Evolutionary conservation across 2,329 filamentous ascomycete genomes (phyloP), one percentile per base, ranked within the genome.

Genomic region (Fusarium brevicatenulatum): DNA sequence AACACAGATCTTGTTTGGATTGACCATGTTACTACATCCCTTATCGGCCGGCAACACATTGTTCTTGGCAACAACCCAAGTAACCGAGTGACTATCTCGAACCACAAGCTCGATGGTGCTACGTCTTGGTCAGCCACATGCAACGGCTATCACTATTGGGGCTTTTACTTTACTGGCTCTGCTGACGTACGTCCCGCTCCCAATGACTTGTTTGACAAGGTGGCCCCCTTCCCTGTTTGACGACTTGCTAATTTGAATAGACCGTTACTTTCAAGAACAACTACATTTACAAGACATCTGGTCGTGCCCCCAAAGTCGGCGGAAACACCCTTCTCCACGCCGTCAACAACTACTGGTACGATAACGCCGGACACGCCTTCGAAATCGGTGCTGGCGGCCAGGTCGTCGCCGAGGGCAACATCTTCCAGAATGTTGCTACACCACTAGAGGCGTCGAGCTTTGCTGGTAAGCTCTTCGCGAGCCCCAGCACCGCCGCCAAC

Each of bases 111-210:
- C 21, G 43, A 65, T 6, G 62, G 62, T 18, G 47, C 49, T 9
- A 54, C 62, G 2, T 43, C 62, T 9, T 65, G 40, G 39, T 65
- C 62, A 11, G 85, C 89, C 3, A 86, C 84, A 25, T 90, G 89
- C 77, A 83, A 90, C 72, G 84, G 83, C 42, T 84, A 88, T 78
- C 87, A 89, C 80, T 90, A 91, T 83, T 91, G 89, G 87, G 84
- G 80, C 30, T 78, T 90, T 65, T 88, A 88, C 80, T 83, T 90
- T 57, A 84, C 83, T 32, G 89, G 89, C 72, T 88, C 90, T 76
- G 76, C 42, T 13, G 59, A 75, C 61, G 50, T 54, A 54, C 19
- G 43, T 7, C 6, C n/a, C 2, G 8, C 2, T 42, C 39, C 5
- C 6, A 10, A n/a, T 9, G 1, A 15, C 13, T 10, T 12, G 7